Percentiles rank a stretch among this genome's conserved stretches.
phyloP scores from a whole-genome alignment of 768 basidiomycete species.

The Boletus subparvulus region DNA sequence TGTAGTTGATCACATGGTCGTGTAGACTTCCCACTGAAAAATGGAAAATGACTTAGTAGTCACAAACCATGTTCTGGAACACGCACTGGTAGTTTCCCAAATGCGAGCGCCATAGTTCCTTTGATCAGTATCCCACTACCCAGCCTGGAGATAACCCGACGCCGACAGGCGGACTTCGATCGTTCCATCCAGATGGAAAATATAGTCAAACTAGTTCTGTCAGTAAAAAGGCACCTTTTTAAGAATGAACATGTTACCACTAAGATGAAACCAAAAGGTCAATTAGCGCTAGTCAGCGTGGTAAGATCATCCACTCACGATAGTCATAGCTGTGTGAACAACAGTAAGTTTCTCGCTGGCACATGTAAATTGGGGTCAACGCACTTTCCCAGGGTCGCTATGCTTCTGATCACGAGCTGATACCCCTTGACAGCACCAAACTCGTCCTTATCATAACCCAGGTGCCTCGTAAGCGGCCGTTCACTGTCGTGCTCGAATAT shows the following conservation, averaged over 20 bases:
- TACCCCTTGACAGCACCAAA: slow-evolving; percentile 64
- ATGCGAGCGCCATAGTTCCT: slow-evolving; percentile 54
- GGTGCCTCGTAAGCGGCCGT: slow-evolving; percentile 57
- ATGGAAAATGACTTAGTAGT: neutral
- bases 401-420: slow-evolving; percentile 53
- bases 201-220: slow-evolving; percentile 56
- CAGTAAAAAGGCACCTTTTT: slow-evolving; percentile 3
- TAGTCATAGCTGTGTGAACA: slow-evolving; percentile 52
- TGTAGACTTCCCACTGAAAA: slow-evolving; percentile 60
- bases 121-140: slow-evolving; percentile 53
- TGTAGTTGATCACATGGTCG: slow-evolving; percentile 67
- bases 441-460: slow-evolving; percentile 51
- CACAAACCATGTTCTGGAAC: neutral
- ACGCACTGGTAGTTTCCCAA: slow-evolving; percentile 53
- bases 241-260: slow-evolving; percentile 28
- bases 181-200: slow-evolving; percentile 64
- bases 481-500: slow-evolving; percentile 63
- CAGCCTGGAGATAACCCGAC: slow-evolving; percentile 68
- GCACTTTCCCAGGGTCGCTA: slow-evolving; percentile 64
- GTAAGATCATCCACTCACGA: slow-evolving; percentile 34
- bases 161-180: slow-evolving; percentile 68
- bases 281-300: neutral
- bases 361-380: slow-evolving; percentile 22
- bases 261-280: slow-evolving; percentile 4
- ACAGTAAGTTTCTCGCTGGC: neutral